Percentiles rank a stretch among this genome's conserved stretches.
phyloP scores from a whole-genome alignment of 2,329 filamentous ascomycete species.

The Paradendryphiella salina region DNA sequence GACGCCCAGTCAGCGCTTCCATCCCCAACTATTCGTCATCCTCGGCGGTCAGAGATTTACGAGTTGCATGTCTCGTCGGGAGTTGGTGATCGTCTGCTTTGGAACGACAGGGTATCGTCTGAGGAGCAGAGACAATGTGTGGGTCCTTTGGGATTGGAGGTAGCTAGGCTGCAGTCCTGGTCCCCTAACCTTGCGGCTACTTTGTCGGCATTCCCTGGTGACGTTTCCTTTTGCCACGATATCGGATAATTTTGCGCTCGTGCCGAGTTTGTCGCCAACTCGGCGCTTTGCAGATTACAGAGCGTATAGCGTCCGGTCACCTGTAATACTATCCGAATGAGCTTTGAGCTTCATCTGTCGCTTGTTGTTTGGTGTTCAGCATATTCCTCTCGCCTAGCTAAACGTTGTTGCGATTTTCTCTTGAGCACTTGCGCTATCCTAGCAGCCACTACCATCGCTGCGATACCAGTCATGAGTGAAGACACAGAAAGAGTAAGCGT shows the following conservation, averaged over 20 bases:
- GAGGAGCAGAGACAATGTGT: constrained; percentile 1
- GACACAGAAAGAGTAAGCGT: constrained; percentile 34
- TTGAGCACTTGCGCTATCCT: not conserved
- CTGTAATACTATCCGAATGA: not conserved
- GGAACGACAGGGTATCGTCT: not conserved
- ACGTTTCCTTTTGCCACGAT: constrained; percentile 23
- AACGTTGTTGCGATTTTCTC: not conserved
- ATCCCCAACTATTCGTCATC: not conserved
- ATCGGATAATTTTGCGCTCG: constrained; percentile 16
- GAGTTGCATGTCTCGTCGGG: not conserved
- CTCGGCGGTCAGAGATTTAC: not conserved
- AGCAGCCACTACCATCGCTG: not conserved
- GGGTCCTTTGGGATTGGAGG: not conserved
- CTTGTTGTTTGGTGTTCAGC: not conserved
- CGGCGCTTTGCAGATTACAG: constrained; percentile 7
- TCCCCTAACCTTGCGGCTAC: constrained; percentile 5
- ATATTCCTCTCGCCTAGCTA: not conserved
- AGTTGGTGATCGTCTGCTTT: constrained; percentile 1
- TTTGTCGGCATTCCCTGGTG: constrained; percentile 15
- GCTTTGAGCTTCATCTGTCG: not conserved
- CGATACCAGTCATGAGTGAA: constrained; percentile 20
- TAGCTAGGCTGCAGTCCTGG: not conserved
- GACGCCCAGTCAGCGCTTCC: not conserved
- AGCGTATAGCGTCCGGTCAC: constrained; percentile 3
- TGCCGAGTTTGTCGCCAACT: constrained; percentile 16